Conservation (phyloP, 768 basidiomycete genomes). For the Boletus fagicola region DNA sequence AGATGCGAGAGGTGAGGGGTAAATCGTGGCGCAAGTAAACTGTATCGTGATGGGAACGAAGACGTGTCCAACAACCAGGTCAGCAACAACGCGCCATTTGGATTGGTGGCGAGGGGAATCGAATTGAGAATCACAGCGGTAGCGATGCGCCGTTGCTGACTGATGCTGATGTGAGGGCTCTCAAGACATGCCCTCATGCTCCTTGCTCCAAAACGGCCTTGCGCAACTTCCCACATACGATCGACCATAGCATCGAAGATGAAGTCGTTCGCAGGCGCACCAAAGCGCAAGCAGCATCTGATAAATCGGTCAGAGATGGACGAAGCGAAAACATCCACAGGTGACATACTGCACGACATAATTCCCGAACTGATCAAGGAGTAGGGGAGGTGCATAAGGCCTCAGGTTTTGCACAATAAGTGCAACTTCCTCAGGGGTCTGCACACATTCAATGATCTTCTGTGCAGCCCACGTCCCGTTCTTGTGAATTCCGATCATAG, state of each 20-base stretch:
- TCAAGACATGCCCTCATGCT: slow-evolving; percentile 98
- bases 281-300: slow-evolving; percentile 89
- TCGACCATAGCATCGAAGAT: slow-evolving; percentile 98
- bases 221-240: slow-evolving; percentile 97
- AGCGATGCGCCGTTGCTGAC: slow-evolving; percentile 93
- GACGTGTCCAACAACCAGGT: slow-evolving; percentile 98
- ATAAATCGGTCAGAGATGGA: slow-evolving; percentile 7
- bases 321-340: background rate
- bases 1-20: slow-evolving; percentile 95
- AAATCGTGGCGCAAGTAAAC: slow-evolving; percentile 91
- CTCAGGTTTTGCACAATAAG: slow-evolving; percentile 84
- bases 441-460: slow-evolving; percentile 96
- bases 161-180: slow-evolving; percentile 79
- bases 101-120: slow-evolving; percentile 95
- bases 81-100: slow-evolving; percentile 91
- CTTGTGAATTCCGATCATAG: slow-evolving; percentile 98
- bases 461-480: slow-evolving; percentile 99
- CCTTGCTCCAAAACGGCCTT: slow-evolving; percentile 95
- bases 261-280: slow-evolving; percentile 87
- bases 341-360: slow-evolving; percentile 84
- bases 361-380: slow-evolving; percentile 92
- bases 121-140: slow-evolving; percentile 95
- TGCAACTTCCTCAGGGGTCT: slow-evolving; percentile 80
- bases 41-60: slow-evolving; percentile 92
- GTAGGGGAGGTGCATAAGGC: slow-evolving; percentile 88